Percentiles rank a stretch among this genome's conserved stretches.
Evolutionary conservation across 2,329 filamentous ascomycete genomes (phyloP).

Genomic region (Fusarium dimerum): DNA sequence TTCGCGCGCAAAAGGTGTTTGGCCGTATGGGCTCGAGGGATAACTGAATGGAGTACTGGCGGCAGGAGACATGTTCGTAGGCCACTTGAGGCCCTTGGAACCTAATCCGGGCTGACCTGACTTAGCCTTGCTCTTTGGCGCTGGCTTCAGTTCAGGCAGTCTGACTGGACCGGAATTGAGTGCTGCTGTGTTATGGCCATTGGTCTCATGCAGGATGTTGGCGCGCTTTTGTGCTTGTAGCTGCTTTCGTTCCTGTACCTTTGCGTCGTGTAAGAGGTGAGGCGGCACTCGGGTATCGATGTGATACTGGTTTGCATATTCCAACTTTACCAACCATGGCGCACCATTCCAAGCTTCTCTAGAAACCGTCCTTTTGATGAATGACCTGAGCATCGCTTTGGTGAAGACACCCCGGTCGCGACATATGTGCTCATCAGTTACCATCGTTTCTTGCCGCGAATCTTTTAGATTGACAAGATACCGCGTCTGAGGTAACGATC

Average conservation of each 20-base stretch:
- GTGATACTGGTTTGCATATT: conserved; percentile 79
- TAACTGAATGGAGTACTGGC: conserved; percentile 51
- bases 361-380: conserved; percentile 92
- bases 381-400: conserved; percentile 89
- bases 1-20: conserved; percentile 27
- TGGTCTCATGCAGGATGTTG: conserved; percentile 45
- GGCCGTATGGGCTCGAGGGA: conserved; percentile 44
- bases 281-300: conserved; percentile 86
- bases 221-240: conserved; percentile 67
- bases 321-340: conserved; percentile 90
- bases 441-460: conserved; percentile 70
- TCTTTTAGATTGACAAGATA: conserved; percentile 79
- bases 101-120: conserved; percentile 33
- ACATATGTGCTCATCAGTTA: conserved; percentile 79
- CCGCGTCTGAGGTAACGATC: conserved; percentile 71
- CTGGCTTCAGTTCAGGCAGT: conserved; percentile 73
- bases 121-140: conserved; percentile 68
- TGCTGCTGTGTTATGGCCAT: conserved; percentile 37
- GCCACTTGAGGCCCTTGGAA: conserved; percentile 48
- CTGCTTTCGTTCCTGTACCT: conserved; percentile 75
- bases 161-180: conserved; percentile 51
- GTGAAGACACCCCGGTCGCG: conserved; percentile 92
- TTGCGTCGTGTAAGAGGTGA: conserved; percentile 79
- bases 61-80: conserved; percentile 30
- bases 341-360: conserved; percentile 94